Conservation (phyloP, 2,329 filamentous ascomycete species). For the Colletotrichum sp. region DNA sequence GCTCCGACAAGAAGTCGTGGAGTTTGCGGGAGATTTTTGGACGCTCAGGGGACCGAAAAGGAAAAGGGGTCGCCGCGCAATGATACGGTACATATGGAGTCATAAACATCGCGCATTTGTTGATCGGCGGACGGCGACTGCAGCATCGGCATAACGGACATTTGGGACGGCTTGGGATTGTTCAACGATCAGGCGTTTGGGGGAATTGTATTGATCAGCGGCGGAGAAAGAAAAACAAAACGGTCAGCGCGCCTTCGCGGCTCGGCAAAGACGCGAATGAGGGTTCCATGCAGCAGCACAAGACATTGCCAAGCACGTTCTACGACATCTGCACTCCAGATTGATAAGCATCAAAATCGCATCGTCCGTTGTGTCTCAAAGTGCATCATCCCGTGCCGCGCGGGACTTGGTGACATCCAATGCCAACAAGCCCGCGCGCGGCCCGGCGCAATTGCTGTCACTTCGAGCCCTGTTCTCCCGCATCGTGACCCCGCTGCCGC, state of each 20-base stretch:
- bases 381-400: background rate
- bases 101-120: background rate
- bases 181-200: background rate
- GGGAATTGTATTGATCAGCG: background rate
- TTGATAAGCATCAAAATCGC: background rate
- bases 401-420: background rate
- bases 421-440: background rate
- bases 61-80: background rate
- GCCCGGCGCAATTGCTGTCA: background rate
- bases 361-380: background rate
- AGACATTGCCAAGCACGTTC: background rate
- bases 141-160: background rate
- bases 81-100: background rate
- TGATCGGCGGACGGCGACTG: background rate
- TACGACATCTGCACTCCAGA: background rate
- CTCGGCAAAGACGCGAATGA: background rate
- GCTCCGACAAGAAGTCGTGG: background rate
- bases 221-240: background rate
- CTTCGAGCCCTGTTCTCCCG: background rate
- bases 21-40: slow-evolving; percentile 14
- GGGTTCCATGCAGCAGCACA: background rate
- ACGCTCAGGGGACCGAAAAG: background rate
- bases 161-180: background rate
- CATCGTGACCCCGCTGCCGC: background rate
- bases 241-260: background rate